Evolutionary conservation across 352 stramenopile genomes (phyloP), one percentile per base, ranked within the genome.

Genomic region (Phytophthora fragariae): DNA sequence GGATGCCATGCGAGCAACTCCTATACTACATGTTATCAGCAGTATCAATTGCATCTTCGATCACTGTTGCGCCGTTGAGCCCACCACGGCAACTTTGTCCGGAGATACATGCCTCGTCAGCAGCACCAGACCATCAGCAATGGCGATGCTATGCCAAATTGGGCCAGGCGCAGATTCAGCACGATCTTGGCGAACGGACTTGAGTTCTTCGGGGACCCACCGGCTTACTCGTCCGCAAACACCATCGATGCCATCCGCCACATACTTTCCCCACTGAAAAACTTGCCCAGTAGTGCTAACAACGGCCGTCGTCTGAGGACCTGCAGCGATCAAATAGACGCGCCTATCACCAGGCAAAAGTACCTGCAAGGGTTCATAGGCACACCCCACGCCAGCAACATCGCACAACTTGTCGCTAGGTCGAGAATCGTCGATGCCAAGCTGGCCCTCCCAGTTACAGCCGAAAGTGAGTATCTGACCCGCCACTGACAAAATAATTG

Each of bases 401-500:
- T 54, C 33, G 5, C 33, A 17, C 15, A 50, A 15, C 39, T 59
- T 62, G 41, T 19, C 8, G 9, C 15, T 63, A 27, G 8, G 24
- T 29, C 56, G 63, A 33, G 31, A 41, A 44, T 75, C 75, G 4
- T 89, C 70, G n/a, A 92, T 62, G 0, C 84, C 90, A 6, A 97
- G 79, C 56, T 97, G 88, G 0, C 88, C 90, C 8, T 89, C 68
- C 75, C 88, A 91, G 50, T 92, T 88, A 66, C 88, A 89, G 0
- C 90, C 90, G 47, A 82, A 95, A 5, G 74, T 76, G 19, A 84
- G 79, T 0, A 95, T 33, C 2, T 68, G n/a, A 4, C 90, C 88
- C n/a, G 66, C 69, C 27, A 58, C 63, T 0, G 80, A 82, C 9
- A 97, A 69, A 8, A 86, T 74, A n/a, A 95, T 46, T 1, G 85